Evolutionary conservation across 495 filamentous ascomycete species (phyloP).

Genomic region (Aspergillus bertholletiae): DNA sequence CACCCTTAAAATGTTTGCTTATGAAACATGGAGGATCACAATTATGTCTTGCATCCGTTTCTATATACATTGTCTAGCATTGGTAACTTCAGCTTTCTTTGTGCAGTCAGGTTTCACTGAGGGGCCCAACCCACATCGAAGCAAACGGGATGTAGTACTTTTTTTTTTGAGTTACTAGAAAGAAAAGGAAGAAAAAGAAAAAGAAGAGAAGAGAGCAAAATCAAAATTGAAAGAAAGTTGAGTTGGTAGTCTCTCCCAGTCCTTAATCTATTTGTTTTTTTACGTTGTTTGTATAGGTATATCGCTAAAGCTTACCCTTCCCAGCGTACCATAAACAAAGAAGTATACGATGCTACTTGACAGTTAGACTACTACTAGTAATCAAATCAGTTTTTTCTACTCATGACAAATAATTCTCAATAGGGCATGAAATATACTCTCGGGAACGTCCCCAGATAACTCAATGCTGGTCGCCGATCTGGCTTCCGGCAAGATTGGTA

Average conservation of each 20-base stretch:
- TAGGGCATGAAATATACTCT: neutral
- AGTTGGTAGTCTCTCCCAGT: no score
- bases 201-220: no score
- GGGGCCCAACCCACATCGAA: slow-evolving; percentile 1
- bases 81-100: neutral
- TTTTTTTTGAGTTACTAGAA: neutral
- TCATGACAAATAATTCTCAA: neutral
- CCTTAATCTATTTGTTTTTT: neutral
- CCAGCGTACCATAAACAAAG: neutral
- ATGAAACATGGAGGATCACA: neutral
- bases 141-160: slow-evolving; percentile 1
- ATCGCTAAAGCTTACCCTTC: neutral
- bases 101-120: slow-evolving; percentile 2
- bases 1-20: neutral
- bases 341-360: neutral
- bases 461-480: neutral
- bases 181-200: neutral
- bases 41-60: slow-evolving; percentile 1
- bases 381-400: neutral
- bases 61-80: neutral
- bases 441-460: neutral
- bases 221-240: no score
- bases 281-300: neutral
- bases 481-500: neutral
- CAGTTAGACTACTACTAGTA: neutral